phyloP scores from a whole-genome alignment of 129 eudicot genomes.

The Chrysanthemum makinoi region DNA sequence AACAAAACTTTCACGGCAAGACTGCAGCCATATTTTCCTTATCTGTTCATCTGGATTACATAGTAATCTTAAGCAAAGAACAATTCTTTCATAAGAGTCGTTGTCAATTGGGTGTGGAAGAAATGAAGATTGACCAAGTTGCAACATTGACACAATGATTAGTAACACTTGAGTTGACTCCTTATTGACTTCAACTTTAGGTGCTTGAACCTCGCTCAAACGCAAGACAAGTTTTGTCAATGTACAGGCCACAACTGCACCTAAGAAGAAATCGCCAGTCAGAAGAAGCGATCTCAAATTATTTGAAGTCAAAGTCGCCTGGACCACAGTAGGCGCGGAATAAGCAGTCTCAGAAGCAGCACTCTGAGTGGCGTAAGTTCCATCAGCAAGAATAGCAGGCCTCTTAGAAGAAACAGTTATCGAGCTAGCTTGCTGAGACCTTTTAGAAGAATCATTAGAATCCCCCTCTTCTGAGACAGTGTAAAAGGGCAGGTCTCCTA shows the following conservation, averaged over 20 bases:
- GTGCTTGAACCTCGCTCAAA: conserved; percentile 83
- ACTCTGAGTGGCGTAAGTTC: conserved; percentile 90
- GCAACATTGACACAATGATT: conserved; percentile 79
- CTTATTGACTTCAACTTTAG: conserved; percentile 65
- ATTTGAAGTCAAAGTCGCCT: conserved; percentile 67
- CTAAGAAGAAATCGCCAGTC: conserved; percentile 90
- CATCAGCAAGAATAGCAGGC: conserved; percentile 53
- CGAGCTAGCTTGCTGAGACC: conserved; percentile 58
- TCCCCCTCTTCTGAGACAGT: conserved; percentile 44
- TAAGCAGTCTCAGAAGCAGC: conserved; percentile 94
- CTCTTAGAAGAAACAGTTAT: conserved; percentile 60
- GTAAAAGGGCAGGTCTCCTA: conserved; percentile 57
- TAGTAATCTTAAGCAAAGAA: conserved; percentile 73
- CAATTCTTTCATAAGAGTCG: conserved; percentile 81
- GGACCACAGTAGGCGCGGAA: conserved; percentile 74
- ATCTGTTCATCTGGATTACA: conserved; percentile 67
- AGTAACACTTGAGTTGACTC: conserved; percentile 61
- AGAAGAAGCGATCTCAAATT: conserved; percentile 89
- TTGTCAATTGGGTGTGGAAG: conserved; percentile 96
- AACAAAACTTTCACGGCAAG: conserved; percentile 93
- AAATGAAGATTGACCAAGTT: conserved; percentile 80
- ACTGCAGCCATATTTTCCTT: conserved; percentile 79
- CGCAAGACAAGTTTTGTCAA: conserved; percentile 85
- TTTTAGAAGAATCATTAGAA: conserved; percentile 70
- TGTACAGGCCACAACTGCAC: conserved; percentile 33